Evolutionary conservation across 805 yeast species (phyloP).

Genomic region (Candida sanyiensis): DNA sequence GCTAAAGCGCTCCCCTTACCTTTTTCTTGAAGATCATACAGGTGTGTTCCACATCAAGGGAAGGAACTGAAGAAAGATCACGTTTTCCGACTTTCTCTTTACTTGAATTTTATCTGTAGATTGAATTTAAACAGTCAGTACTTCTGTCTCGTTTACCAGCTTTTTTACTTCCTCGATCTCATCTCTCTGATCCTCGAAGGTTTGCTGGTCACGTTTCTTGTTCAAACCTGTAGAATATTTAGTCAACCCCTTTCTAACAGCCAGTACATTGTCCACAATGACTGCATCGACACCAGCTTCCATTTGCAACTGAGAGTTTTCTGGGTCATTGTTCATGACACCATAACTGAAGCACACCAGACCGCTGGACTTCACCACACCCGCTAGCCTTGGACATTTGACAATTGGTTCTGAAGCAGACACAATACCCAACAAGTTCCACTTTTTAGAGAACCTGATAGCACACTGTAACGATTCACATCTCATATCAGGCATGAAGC

Average conservation of each 20-base stretch:
- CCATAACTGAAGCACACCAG: constrained; percentile 94
- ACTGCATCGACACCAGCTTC: constrained; percentile 96
- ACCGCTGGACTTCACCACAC: constrained; percentile 87
- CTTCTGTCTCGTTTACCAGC: constrained; percentile 7
- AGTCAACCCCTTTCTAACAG: constrained; percentile 79
- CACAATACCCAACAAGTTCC: constrained; percentile 90
- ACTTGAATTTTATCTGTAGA: too few relatives aligned
- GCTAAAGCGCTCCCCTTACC: constrained; percentile 34
- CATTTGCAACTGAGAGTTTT: constrained; percentile 77
- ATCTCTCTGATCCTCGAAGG: neutral
- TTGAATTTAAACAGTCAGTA: neutral
- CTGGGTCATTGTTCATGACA: constrained; percentile 75
- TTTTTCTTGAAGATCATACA: constrained; percentile 40
- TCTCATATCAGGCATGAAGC: constrained; percentile 81
- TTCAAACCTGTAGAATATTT: constrained; percentile 20
- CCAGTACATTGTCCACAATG: constrained; percentile 91
- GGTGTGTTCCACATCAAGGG: constrained; percentile 43
- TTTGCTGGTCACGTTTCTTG: constrained; percentile 1
- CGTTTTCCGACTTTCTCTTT: too few relatives aligned
- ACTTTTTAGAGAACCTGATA: constrained; percentile 79
- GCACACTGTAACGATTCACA: constrained; percentile 88
- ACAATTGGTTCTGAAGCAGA: constrained; percentile 83
- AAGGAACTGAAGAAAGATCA: constrained; percentile 25
- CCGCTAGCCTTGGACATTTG: constrained; percentile 83
- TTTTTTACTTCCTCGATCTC: constrained; percentile 6